Conservation (phyloP, 2,329 filamentous ascomycete species). For the Aureobasidium vineae region DNA sequence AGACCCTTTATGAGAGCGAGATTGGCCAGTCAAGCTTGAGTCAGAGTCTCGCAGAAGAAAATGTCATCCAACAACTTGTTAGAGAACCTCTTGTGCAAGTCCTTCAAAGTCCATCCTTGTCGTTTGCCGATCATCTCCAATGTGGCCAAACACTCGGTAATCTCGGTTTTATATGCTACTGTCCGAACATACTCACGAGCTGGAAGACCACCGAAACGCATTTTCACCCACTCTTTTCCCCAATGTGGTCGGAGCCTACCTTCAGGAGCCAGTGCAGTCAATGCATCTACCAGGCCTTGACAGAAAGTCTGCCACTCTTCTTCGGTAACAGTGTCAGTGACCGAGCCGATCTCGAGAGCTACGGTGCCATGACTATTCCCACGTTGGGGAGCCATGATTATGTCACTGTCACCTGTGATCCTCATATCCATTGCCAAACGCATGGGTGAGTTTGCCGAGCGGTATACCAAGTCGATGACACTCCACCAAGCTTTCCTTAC, state of each 20-base stretch:
- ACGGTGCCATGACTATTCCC: slow-evolving; percentile 46
- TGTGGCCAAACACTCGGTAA: slow-evolving; percentile 40
- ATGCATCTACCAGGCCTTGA: slow-evolving; percentile 45
- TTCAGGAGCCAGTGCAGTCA: slow-evolving; percentile 35
- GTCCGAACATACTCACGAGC: slow-evolving; percentile 40
- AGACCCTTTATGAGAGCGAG: neutral
- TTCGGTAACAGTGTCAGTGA: slow-evolving; percentile 39
- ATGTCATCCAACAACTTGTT: slow-evolving; percentile 44
- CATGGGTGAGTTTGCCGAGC: slow-evolving; percentile 30
- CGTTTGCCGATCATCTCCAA: slow-evolving; percentile 41
- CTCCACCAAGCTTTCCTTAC: slow-evolving; percentile 53
- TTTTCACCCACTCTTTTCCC: slow-evolving; percentile 43
- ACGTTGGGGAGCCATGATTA: slow-evolving; percentile 48
- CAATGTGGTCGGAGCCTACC: slow-evolving; percentile 43
- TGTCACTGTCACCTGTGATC: slow-evolving; percentile 39
- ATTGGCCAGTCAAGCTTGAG: neutral
- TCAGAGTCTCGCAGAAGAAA: slow-evolving; percentile 21
- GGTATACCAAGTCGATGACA: slow-evolving; percentile 47
- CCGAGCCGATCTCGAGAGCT: slow-evolving; percentile 43
- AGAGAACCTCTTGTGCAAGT: slow-evolving; percentile 45
- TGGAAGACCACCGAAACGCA: slow-evolving; percentile 26
- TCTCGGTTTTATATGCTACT: slow-evolving; percentile 44
- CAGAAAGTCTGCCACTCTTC: slow-evolving; percentile 44
- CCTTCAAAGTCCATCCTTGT: slow-evolving; percentile 44
- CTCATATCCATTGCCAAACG: slow-evolving; percentile 23